Evolutionary conservation across 2,329 filamentous ascomycete species (phyloP), one percentile per base, ranked within the genome.

Genomic region (Fusarium incarnatum): DNA sequence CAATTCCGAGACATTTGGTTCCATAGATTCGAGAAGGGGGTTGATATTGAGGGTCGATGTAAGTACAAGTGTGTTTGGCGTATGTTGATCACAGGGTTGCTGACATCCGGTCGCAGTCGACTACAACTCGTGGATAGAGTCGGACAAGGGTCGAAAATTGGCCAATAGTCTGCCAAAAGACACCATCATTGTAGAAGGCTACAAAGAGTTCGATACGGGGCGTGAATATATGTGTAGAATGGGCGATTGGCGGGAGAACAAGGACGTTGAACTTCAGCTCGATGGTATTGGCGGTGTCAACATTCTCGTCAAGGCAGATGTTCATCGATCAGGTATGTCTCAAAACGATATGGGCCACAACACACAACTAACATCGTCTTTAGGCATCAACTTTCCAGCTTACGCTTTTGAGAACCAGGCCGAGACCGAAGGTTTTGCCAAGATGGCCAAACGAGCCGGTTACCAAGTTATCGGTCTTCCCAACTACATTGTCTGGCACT

Each of bases 391-490:
- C 81, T 99, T 99, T 81, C 96, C 96, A 11, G 91, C 90, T 78
- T 99, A 99, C 77, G 88, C 96, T 5, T 99, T 99, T 79, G 96
- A 99, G 80, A 98, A 99, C 81, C 96, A 99, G 83, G 96, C 96
- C 70, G 96, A 99, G 82, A 99, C 96, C 7, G 96, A 99, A 83
- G 96, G 96, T 9, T 99, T 99, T 77, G 96, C 96, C 40, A 97
- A 97, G 81, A 99, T 99, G 96, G 96, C 96, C 64, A 98, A 97
- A 84, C 88, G 94, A 69, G 96, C 96, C 20, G 96, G 96, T 46
- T 98, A 98, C 79, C 87, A 93, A 77, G 96, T 99, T 27, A 88
- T 94, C 73, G 96, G 96, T 47, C 85, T 99, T 59, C 96, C 95
- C 44, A 99, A 99, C 80, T 99, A 99, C 79, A 91, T 99, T 53